Base-by-base conservation (phyloP, 441 rosid species). In the Geranium incanum region DNA sequence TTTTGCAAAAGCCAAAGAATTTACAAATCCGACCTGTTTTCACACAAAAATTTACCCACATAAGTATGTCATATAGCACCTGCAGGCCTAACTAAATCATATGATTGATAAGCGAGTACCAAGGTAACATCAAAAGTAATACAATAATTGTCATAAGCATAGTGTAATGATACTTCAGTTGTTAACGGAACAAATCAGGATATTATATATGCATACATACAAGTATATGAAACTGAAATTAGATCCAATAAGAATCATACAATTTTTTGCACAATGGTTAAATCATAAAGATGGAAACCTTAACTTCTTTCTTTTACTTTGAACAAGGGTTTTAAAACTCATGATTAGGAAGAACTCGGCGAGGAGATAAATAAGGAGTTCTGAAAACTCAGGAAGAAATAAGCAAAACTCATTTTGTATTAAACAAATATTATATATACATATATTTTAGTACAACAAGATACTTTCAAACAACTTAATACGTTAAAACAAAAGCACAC, bases 1-100 rank as follows among this genome's bases (percentile, higher is more conserved):
- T 74, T 86, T 86, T 68, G 99, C 90, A 77, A 95, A 82, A 60
- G 96, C 96, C 85, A 95, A 38, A 55, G 97, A 91, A 82, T 95
- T 95, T 45, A 92, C 93, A 80, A 88, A 93, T 15, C 99, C 99
- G 75, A 82, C 81, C 99, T 91, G 87, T 68, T 74, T 77, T 43
- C 66, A 18, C 11, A 68, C 68, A 62, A 19, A 78, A 66, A 15
- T 41, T 36, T 3, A n/a, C 11, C 4, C 0, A 16, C 23, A 38
- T 1, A 15, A 15, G 38, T 6, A 67, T 38, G 1, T 3, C 45
- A 3, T n/a, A n/a, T 13, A 7, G n/a, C 9, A 28, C 39, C 21
- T 28, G 18, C 39, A 36, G 16, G 6, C 15, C n/a, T 23, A 66
- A 36, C 43, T 39, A 39, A 43, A 43, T 43, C 50, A 43, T 6